Evolutionary conservation across 352 stramenopile genomes (phyloP).

Genomic region (Pythium monospermum): DNA sequence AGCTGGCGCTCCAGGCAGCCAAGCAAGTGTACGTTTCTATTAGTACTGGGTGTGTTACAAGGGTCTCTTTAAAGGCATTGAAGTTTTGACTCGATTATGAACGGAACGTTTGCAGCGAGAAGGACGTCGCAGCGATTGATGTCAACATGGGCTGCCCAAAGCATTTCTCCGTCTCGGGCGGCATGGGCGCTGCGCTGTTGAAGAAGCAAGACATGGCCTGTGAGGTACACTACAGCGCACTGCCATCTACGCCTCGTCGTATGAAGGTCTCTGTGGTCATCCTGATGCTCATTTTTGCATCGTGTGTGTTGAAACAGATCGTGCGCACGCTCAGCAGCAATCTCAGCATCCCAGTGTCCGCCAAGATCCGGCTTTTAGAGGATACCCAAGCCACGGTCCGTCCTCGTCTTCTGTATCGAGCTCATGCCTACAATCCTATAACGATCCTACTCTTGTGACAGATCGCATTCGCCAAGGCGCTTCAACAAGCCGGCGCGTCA

Average conservation of each 20-base stretch:
- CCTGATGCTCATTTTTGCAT: too few relatives aligned
- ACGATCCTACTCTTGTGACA: too few relatives aligned
- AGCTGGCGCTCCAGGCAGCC: slow-evolving; percentile 70
- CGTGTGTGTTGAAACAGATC: too few relatives aligned
- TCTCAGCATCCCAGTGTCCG: slow-evolving; percentile 80
- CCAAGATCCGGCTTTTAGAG: slow-evolving; percentile 83
- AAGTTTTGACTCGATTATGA: background rate
- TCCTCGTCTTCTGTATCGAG: too few relatives aligned
- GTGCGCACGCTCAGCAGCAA: slow-evolving; percentile 77
- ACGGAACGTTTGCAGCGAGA: slow-evolving; percentile 27
- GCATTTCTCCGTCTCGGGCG: slow-evolving; percentile 89
- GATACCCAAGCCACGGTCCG: slow-evolving; percentile 59
- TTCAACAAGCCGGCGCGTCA: slow-evolving; percentile 59
- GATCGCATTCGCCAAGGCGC: slow-evolving; percentile 57
- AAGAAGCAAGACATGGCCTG: slow-evolving; percentile 84
- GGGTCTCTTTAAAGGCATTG: too few relatives aligned
- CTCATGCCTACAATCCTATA: too few relatives aligned
- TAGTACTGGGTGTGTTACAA: background rate
- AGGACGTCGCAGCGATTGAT: slow-evolving; percentile 89
- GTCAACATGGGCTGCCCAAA: slow-evolving; percentile 96
- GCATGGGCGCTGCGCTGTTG: slow-evolving; percentile 90
- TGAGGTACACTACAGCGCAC: slow-evolving; percentile 34
- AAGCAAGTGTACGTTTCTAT: slow-evolving; percentile 56
- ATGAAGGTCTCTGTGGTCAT: too few relatives aligned
- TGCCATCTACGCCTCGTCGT: too few relatives aligned